Conservation (phyloP, 2,329 filamentous ascomycete genomes). For the Epichloe festucae region DNA sequence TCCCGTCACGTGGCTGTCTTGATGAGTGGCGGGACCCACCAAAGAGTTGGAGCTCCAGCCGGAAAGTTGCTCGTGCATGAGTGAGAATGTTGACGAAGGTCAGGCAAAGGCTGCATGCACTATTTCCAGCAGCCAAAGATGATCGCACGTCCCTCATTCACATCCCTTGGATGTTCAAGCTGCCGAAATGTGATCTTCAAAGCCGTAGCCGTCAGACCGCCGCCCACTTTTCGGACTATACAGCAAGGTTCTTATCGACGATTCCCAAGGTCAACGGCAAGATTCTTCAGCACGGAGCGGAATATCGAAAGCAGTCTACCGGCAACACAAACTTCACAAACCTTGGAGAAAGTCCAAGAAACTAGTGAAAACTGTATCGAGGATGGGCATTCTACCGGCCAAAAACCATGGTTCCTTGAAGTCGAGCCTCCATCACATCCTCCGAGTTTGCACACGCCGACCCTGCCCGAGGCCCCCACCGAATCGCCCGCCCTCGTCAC, state of each 20-base stretch:
- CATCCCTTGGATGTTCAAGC: conserved; percentile 18
- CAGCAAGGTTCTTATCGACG: conserved; percentile 10
- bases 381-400: not conserved
- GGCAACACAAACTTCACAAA: conserved; percentile 5
- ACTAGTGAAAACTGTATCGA: conserved; percentile 11
- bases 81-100: not conserved
- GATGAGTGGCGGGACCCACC: not conserved
- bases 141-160: conserved; percentile 18
- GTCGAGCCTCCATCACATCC: conserved; percentile 47
- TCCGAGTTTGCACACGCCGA: conserved; percentile 31
- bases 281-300: conserved; percentile 13
- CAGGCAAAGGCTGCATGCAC: not conserved
- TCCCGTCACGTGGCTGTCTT: conserved; percentile 7
- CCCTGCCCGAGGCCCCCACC: conserved; percentile 44
- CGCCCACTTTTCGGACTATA: conserved; percentile 13
- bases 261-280: conserved; percentile 10
- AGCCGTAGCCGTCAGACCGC: conserved; percentile 14
- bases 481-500: conserved; percentile 59
- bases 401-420: conserved; percentile 75
- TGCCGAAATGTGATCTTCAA: conserved; percentile 19
- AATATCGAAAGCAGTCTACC: conserved; percentile 9
- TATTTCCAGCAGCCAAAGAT: conserved; percentile 9
- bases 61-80: not conserved
- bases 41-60: conserved; percentile 2
- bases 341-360: conserved; percentile 13